A percentile compares a stretch with the other conserved stretches of the same genome.
Conservation (phyloP, 2,329 filamentous ascomycete species). For the Claviceps paspali region DNA sequence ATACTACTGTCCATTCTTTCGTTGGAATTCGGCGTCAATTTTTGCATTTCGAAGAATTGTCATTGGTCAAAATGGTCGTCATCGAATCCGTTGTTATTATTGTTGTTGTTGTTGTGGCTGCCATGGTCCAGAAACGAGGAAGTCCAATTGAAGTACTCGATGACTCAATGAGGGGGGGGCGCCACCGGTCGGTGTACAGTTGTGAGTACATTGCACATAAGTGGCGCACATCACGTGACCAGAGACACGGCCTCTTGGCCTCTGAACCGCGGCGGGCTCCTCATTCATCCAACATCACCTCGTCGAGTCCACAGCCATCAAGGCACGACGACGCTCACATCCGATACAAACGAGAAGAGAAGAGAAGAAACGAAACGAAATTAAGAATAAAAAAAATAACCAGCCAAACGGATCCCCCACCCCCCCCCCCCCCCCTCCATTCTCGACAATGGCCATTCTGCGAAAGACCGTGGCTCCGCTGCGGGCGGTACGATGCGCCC, state of each 20-base stretch:
- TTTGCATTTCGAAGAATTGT: too few relatives aligned
- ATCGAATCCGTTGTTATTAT: too few relatives aligned
- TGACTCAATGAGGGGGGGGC: too few relatives aligned
- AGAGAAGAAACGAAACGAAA: too few relatives aligned
- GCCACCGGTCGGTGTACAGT: too few relatives aligned
- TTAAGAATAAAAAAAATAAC: background rate
- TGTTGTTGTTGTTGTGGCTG: too few relatives aligned
- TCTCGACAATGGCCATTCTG: slow-evolving; percentile 19
- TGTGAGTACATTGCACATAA: too few relatives aligned
- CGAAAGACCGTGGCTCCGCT: slow-evolving; percentile 22
- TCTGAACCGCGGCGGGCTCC: background rate
- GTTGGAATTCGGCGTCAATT: background rate
- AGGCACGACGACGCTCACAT: slow-evolving; percentile 10
- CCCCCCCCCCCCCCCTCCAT: too few relatives aligned
- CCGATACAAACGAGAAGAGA: too few relatives aligned
- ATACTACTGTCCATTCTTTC: background rate
- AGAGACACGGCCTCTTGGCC: background rate
- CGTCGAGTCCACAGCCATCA: slow-evolving; percentile 12
- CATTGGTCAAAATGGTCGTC: too few relatives aligned
- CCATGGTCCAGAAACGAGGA: too few relatives aligned
- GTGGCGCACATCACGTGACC: slow-evolving; percentile 1
- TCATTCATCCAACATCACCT: background rate
- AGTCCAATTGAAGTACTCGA: too few relatives aligned
- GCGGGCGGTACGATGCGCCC: slow-evolving; percentile 22
- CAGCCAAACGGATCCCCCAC: slow-evolving; percentile 2